These are phyloP conservation scores for Cymbidium sinense DNA, from an alignment of 106 monocot genomes.

Conservation along the genomic window DNA sequence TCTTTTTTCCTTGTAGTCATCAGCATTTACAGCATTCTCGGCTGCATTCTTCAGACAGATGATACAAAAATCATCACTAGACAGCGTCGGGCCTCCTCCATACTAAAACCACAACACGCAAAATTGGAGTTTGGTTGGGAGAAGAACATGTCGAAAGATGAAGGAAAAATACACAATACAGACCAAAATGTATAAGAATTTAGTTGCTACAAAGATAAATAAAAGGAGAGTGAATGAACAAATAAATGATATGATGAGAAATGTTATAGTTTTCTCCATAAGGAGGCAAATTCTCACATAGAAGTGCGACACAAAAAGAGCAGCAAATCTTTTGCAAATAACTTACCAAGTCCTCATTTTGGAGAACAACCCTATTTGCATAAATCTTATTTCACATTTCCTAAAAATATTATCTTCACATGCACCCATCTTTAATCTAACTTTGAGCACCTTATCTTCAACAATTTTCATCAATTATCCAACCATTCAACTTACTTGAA, in stretches of 20 bases:
- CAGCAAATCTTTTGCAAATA: too few relatives aligned
- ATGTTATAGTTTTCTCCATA: background rate
- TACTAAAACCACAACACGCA: background rate
- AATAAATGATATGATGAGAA: background rate
- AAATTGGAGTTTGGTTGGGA: background rate
- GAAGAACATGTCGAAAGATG: background rate
- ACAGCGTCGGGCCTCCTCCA: constrained; percentile 51
- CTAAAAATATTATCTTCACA: too few relatives aligned
- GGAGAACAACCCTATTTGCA: too few relatives aligned
- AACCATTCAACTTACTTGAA: too few relatives aligned
- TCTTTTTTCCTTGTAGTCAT: constrained; percentile 73
- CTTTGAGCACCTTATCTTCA: too few relatives aligned
- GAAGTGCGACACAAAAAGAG: background rate
- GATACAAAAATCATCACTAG: constrained; percentile 52
- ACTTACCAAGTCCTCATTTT: too few relatives aligned
- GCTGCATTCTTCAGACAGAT: constrained; percentile 70
- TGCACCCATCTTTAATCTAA: too few relatives aligned
- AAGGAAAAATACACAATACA: background rate
- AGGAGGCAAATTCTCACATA: background rate
- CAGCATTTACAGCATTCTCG: constrained; percentile 47
- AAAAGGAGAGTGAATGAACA: background rate
- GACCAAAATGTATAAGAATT: background rate
- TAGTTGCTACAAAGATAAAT: background rate
- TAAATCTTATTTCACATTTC: too few relatives aligned
- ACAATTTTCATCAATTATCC: too few relatives aligned